Conservation (phyloP, 2,329 filamentous ascomycete species). For the Rhynchosporium secalis region DNA sequence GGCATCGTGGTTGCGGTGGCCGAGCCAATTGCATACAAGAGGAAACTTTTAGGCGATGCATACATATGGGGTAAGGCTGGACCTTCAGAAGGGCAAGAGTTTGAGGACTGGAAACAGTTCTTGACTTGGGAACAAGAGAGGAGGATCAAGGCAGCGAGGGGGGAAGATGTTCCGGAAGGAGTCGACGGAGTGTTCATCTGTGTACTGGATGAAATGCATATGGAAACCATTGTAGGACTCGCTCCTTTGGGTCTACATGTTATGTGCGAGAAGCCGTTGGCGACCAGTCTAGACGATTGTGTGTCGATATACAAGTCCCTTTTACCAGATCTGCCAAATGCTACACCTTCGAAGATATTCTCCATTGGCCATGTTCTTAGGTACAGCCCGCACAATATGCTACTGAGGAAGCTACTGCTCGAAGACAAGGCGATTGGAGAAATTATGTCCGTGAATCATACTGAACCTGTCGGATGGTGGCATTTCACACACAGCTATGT, state of each 20-base stretch:
- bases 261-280: conserved; percentile 93
- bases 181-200: conserved; percentile 65
- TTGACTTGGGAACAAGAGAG: conserved; percentile 68
- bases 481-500: conserved; percentile 93
- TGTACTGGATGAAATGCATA: conserved; percentile 86
- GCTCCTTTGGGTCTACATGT: conserved; percentile 74
- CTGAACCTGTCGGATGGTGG: conserved; percentile 95
- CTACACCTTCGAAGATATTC: conserved; percentile 58
- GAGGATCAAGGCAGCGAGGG: conserved; percentile 52
- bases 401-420: conserved; percentile 76
- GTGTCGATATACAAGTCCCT: conserved; percentile 69
- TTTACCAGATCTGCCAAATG: conserved; percentile 41
- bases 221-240: conserved; percentile 73
- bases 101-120: conserved; percentile 73
- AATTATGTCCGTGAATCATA: conserved; percentile 82
- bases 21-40: conserved; percentile 78
- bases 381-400: conserved; percentile 89
- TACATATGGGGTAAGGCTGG: conserved; percentile 67
- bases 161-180: conserved; percentile 45
- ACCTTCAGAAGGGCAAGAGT: conserved; percentile 64
- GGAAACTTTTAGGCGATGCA: conserved; percentile 64
- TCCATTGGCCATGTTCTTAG: conserved; percentile 91
- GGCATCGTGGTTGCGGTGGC: conserved; percentile 75
- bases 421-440: conserved; percentile 79
- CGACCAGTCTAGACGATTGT: conserved; percentile 76